Evolutionary conservation across 768 basidiomycete species (phyloP).

Genomic region (Boletus rubescentipes): DNA sequence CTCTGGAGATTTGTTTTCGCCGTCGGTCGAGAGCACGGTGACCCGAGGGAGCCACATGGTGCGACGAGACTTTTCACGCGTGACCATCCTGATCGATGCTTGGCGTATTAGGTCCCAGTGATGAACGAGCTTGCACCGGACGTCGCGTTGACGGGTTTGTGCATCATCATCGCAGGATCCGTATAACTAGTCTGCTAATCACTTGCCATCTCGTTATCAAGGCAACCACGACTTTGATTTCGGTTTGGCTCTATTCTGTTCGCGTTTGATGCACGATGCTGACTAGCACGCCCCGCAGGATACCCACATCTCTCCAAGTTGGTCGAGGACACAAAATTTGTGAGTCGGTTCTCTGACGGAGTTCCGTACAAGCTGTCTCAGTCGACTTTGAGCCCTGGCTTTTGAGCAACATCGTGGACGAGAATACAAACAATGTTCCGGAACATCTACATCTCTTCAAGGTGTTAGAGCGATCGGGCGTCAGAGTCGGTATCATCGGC

Average conservation of each 20-base stretch:
- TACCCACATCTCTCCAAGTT: constrained; percentile 67
- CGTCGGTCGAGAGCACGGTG: constrained; percentile 82
- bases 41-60: constrained; percentile 93
- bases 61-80: constrained; percentile 11
- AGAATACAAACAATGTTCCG: constrained; percentile 60
- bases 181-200: constrained; percentile 4
- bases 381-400: constrained; percentile 70
- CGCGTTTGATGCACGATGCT: neutral
- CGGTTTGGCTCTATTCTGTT: constrained; percentile 40
- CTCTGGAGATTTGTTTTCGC: constrained; percentile 88
- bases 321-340: constrained; percentile 72
- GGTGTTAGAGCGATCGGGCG: constrained; percentile 66
- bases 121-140: constrained; percentile 82
- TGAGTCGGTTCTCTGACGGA: constrained; percentile 34
- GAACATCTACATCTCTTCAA: constrained; percentile 57
- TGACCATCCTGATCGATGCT: neutral
- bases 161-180: neutral
- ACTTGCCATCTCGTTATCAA: constrained; percentile 23
- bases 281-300: constrained; percentile 35
- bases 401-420: constrained; percentile 82
- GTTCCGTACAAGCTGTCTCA: neutral
- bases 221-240: constrained; percentile 96
- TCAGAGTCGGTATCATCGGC: constrained; percentile 80
- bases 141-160: constrained; percentile 74
- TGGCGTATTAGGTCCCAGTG: constrained; percentile 66